phyloP scores from a whole-genome alignment of 2,329 filamentous ascomycete species.

The Tolypocladium inflatum region DNA sequence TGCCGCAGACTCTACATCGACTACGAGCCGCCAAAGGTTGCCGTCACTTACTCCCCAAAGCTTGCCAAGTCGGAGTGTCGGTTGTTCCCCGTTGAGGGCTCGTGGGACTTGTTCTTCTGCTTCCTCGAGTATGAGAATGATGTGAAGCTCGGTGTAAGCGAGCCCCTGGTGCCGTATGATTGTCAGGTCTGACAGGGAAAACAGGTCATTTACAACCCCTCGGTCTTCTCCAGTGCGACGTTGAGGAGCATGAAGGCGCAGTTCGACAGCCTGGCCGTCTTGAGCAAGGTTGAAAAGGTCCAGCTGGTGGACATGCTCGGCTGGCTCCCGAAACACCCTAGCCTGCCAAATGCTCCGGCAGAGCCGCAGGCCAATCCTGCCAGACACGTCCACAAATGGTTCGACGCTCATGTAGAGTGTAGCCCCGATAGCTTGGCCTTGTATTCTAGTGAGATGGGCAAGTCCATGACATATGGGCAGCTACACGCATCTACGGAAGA shows the following conservation, averaged over 20 bases:
- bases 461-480: constrained; percentile 2
- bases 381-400: constrained; percentile 4
- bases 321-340: constrained; percentile 3
- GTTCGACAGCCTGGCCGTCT: neutral
- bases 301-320: constrained; percentile 3
- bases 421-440: neutral
- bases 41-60: constrained; percentile 5
- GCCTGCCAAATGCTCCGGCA: neutral
- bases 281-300: neutral
- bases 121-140: constrained; percentile 4
- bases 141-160: constrained; percentile 3
- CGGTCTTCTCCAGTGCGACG: neutral
- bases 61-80: constrained; percentile 4
- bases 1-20: constrained; percentile 2
- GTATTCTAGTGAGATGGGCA: neutral
- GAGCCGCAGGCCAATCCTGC: neutral
- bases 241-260: constrained; percentile 2
- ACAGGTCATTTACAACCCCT: constrained; percentile 5
- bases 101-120: constrained; percentile 5
- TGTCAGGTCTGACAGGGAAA: neutral
- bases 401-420: constrained; percentile 3
- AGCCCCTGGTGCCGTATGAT: neutral
- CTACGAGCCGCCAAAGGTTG: constrained; percentile 4
- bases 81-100: constrained; percentile 5
- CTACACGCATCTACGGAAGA: constrained; percentile 1